Evolutionary conservation across 2,329 filamentous ascomycete genomes (phyloP).

Genomic region (Paraphoma sp.): DNA sequence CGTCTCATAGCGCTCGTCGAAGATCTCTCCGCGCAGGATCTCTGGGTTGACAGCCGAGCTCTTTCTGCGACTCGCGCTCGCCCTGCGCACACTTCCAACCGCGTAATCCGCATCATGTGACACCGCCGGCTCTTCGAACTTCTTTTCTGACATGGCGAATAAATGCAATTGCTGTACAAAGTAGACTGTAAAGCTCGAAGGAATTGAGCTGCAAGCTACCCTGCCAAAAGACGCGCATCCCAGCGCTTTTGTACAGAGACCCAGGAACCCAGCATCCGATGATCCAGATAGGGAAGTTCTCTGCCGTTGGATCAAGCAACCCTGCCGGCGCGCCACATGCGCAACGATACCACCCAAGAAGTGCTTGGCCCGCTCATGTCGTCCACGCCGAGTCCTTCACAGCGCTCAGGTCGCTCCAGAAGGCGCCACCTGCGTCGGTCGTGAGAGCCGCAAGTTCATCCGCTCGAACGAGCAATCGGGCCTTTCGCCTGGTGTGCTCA

Average conservation of each 20-base stretch:
- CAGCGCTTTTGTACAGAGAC: neutral
- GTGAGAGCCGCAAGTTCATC: neutral
- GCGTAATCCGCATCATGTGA: slow-evolving; percentile 15
- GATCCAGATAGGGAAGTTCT: neutral
- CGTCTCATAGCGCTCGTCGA: slow-evolving; percentile 43
- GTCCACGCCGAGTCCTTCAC: neutral
- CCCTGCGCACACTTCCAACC: slow-evolving; percentile 13
- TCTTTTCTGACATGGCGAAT: slow-evolving; percentile 25
- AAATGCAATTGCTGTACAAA: neutral
- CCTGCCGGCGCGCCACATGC: slow-evolving; percentile 6
- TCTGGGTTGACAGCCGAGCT: slow-evolving; percentile 33
- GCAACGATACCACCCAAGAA: slow-evolving; percentile 6
- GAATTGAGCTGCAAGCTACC: slow-evolving; percentile 3
- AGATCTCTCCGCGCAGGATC: slow-evolving; percentile 36
- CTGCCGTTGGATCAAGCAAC: slow-evolving; percentile 5
- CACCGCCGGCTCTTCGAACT: slow-evolving; percentile 5
- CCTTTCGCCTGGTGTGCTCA: neutral
- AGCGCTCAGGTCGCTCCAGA: neutral
- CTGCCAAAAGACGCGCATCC: neutral
- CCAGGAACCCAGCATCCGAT: neutral
- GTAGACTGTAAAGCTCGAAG: neutral
- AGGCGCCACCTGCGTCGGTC: neutral
- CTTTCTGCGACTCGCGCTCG: slow-evolving; percentile 16
- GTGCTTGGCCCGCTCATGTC: slow-evolving; percentile 6
- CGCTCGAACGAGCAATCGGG: neutral